Base-by-base conservation (phyloP, 2,329 filamentous ascomycete genomes). In the Ustilaginoidea virens region DNA sequence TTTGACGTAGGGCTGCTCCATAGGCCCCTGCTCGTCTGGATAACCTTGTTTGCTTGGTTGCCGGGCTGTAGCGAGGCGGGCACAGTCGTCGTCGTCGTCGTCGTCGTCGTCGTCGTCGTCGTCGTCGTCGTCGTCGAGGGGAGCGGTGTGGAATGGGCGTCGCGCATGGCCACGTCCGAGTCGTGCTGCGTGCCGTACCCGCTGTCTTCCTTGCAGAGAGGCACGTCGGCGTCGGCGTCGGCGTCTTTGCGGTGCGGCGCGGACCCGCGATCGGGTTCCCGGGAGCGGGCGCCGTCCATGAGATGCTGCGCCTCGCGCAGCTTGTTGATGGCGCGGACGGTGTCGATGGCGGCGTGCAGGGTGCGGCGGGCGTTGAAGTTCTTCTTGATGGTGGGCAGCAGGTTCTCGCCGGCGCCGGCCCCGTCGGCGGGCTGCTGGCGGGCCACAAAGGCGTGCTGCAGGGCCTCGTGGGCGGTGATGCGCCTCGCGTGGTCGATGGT, bases 401-500 rank as follows among this genome's bases (percentile, higher is more conserved):
- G 54, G 55, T 79, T 75, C 51, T 68, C 62, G 44, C 67, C 67
- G 28, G 49, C 55, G 36, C 52, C 67, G 28, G 49, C 55, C 36
- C 52, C 63, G 34, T 61, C 60, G 24, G 52, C 48, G 19, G 55
- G 48, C 21, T 61, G 56, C 43, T 58, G 63, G 31, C 63, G 66
- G 5, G 68, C 63, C 10, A 78, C 65, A 49, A 79, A 79, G 22
- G 70, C 63, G 42, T 79, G 74, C 37, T 69, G 66, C 18, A 79
- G 63, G 16, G 74, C 74, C 46, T 76, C 80, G 53, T 96, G 85
- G 7, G 87, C 80, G 2, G 87, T 94, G 70, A 96, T 90, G 43
- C 90, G 81, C 41, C 74, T 69, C 33, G 69, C 69, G 2, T 86
- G 80, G 48, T 96, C 86, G 48, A 94, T 79, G 22, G 90, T 96